Conservation (phyloP, 1,284 basidiomycete species). For the Fomes fomentarius region DNA sequence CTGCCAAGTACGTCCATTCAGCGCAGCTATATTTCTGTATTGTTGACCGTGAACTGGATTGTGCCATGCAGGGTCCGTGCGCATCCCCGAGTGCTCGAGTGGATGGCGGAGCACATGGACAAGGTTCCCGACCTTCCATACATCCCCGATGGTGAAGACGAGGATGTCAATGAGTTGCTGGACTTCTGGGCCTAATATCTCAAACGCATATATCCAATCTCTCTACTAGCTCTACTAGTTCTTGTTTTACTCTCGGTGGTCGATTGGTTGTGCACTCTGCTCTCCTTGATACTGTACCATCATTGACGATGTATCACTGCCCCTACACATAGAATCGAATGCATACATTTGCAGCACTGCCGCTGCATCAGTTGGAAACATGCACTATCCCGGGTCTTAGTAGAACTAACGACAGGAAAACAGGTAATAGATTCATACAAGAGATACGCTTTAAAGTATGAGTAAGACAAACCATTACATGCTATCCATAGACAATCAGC, state of each 20-base stretch:
- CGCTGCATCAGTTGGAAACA: too few relatives aligned
- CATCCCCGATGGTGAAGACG: conserved; percentile 2
- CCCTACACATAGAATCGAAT: too few relatives aligned
- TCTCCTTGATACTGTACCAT: too few relatives aligned
- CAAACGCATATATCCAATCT: too few relatives aligned
- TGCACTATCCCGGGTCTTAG: too few relatives aligned
- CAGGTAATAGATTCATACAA: conserved; percentile 15
- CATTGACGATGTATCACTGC: too few relatives aligned
- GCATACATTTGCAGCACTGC: too few relatives aligned
- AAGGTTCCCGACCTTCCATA: conserved; percentile 10
- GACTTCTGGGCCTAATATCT: conserved; percentile 17
- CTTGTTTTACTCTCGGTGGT: too few relatives aligned
- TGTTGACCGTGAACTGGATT: too few relatives aligned
- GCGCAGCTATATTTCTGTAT: too few relatives aligned
- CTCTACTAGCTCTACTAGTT: too few relatives aligned
- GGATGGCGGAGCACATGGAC: conserved; percentile 22
- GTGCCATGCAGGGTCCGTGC: conserved; percentile 32
- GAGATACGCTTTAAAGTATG: conserved; percentile 7
- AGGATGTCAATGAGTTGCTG: conserved; percentile 14
- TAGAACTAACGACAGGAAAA: not conserved
- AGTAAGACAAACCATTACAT: conserved; percentile 17
- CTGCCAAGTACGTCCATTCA: conserved; percentile 43
- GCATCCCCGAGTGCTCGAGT: conserved; percentile 35
- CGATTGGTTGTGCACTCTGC: too few relatives aligned
- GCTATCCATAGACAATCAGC: conserved; percentile 11